Evolutionary conservation across 2,329 filamentous ascomycete species (phyloP), one percentile per base, ranked within the genome.

Genomic region (Ceratocystis ficicola): DNA sequence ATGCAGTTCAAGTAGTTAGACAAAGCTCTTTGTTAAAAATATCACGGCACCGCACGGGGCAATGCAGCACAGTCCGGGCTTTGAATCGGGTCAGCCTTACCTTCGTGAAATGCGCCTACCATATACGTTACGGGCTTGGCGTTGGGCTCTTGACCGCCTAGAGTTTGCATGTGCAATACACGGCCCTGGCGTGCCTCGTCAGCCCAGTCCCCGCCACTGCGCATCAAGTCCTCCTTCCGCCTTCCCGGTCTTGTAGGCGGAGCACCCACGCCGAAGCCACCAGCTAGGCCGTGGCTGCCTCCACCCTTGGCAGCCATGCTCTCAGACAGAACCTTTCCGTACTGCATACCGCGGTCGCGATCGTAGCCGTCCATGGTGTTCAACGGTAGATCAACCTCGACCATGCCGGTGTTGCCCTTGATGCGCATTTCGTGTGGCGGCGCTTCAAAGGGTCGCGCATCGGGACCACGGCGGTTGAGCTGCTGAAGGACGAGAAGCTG

Each of bases 351-450:
- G 77, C 93, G 91, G 70, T 83, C 82, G 70, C 87, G 83, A 77
- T 97, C 91, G 79, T 96, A 97, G 72, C 89, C 87, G 68, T 74
- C 75, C 66, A 80, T 78, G 69, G 85, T 86, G 77, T 86, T 85
- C 71, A 96, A 80, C 3, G 90, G 90, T n/a, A 96, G 82, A 74
- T 99, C 94, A 64, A 97, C 80, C 76, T 99, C 94, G 66, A 96
- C 80, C 77, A 96, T 89, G 66, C 92, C 92, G 0, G 89, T 84
- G 66, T 82, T 78, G 15, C 86, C 83, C 78, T 97, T 99, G 74
- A 96, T 78, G 70, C 93, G 90, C 71, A 97, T 79, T 71, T 88
- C 85, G 22, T 83, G 78, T 10, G 94, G 89, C 17, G 83, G 78
- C 10, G 93, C 88, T 25, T 83, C 75, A 60, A 76, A 72, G 10